Conservation (phyloP, 2,329 filamentous ascomycete species). For the Cordyceps tenuipes region DNA sequence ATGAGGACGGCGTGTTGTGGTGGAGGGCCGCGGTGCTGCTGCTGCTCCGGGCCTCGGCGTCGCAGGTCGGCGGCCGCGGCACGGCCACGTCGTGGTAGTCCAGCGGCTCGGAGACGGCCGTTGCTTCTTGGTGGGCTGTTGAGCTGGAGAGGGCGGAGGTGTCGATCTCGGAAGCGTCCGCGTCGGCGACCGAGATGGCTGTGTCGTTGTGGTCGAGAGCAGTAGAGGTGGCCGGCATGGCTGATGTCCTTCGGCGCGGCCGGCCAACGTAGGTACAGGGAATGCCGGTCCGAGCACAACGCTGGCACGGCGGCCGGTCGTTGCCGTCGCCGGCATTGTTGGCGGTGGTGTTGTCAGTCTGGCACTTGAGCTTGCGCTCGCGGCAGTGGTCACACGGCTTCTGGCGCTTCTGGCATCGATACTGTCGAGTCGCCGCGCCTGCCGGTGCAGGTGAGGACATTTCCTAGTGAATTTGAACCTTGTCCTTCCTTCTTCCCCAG, state of each 20-base stretch:
- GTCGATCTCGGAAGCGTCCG: background rate
- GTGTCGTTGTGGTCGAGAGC: background rate
- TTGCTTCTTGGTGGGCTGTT: background rate
- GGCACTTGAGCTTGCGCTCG: conserved; percentile 14
- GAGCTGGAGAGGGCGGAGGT: background rate
- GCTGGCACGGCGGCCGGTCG: conserved; percentile 4
- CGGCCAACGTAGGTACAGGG: conserved; percentile 13
- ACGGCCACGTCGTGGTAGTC: background rate
- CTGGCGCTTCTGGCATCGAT: conserved; percentile 14
- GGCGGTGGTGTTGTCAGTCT: background rate
- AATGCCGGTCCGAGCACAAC: conserved; percentile 6
- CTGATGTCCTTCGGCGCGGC: conserved; percentile 4
- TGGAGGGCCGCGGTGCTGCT: background rate
- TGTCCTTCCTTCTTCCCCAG: background rate
- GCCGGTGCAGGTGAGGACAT: background rate
- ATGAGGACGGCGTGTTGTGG: conserved; percentile 6
- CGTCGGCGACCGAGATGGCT: background rate
- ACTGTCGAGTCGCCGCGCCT: conserved; percentile 3
- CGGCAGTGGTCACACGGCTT: conserved; percentile 11
- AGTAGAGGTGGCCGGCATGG: background rate
- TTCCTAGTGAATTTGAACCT: background rate
- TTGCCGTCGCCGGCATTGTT: background rate
- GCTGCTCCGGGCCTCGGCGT: background rate
- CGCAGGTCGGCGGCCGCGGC: no score
- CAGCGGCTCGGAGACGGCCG: background rate